phyloP scores from a whole-genome alignment of 208 protist genomes.

The Angomonas ambiguus region DNA sequence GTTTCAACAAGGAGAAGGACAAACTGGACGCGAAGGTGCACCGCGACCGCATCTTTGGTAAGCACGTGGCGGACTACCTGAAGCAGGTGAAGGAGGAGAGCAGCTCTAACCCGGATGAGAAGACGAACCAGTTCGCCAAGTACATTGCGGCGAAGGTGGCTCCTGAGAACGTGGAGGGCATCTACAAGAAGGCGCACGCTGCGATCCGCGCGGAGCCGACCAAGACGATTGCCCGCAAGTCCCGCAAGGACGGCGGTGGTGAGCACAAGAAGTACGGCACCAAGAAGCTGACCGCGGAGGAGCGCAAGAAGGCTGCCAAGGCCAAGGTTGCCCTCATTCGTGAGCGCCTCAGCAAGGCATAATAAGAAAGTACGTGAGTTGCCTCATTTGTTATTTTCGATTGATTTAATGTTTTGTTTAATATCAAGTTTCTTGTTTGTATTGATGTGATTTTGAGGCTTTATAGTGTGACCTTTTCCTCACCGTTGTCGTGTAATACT shows the following conservation, averaged over 20 bases:
- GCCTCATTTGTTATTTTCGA: slow-evolving; percentile 4
- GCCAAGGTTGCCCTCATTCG: slow-evolving; percentile 60
- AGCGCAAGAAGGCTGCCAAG: slow-evolving; percentile 62
- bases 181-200: slow-evolving; percentile 94
- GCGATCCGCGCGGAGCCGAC: slow-evolving; percentile 93
- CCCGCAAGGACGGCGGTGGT: slow-evolving; percentile 31
- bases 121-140: slow-evolving; percentile 93
- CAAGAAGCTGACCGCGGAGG: slow-evolving; percentile 35
- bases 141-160: slow-evolving; percentile 93
- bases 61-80: slow-evolving; percentile 98
- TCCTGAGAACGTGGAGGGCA: slow-evolving; percentile 91
- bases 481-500: too few relatives aligned
- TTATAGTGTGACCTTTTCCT: background rate
- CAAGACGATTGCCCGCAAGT: slow-evolving; percentile 60
- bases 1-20: slow-evolving; percentile 91
- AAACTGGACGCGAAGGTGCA: slow-evolving; percentile 90
- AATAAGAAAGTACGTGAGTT: background rate
- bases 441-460: background rate
- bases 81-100: slow-evolving; percentile 94
- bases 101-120: slow-evolving; percentile 77
- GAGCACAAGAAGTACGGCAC: slow-evolving; percentile 49
- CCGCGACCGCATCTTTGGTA: slow-evolving; percentile 95
- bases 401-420: slow-evolving; percentile 11
- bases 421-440: background rate
- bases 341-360: slow-evolving; percentile 33